Conservation (phyloP, 495 filamentous ascomycete species). For the Aspergillus nanangensis region DNA sequence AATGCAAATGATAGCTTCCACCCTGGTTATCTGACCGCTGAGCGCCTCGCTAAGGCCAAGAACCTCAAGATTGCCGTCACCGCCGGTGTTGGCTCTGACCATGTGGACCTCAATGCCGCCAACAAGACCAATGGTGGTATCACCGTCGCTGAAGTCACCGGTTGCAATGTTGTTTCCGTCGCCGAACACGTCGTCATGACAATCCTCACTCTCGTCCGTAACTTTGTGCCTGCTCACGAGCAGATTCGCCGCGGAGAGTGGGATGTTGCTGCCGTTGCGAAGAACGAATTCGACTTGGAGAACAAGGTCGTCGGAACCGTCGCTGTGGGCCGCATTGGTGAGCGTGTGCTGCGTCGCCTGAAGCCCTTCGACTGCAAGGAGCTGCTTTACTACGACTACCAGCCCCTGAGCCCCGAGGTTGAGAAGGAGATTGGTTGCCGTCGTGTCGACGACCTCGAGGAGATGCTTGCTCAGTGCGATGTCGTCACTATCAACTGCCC, state of each 20-base stretch:
- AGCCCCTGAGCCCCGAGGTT: conserved; percentile 78
- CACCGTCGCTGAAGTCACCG: conserved; percentile 95
- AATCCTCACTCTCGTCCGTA: conserved; percentile 91
- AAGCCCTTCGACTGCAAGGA: conserved; percentile 99
- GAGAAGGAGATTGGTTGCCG: conserved; percentile 97
- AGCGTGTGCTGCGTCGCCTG: conserved; percentile 92
- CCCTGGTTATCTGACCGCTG: conserved; percentile 94
- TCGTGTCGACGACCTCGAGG: conserved; percentile 81
- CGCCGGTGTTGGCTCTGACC: conserved; percentile 96
- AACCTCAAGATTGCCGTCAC: conserved; percentile 97
- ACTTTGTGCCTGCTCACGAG: conserved; percentile 98
- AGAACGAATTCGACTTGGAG: conserved; percentile 97
- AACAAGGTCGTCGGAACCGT: conserved; percentile 97
- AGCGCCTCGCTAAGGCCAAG: conserved; percentile 96
- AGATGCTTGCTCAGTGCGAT: conserved; percentile 93
- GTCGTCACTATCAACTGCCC: conserved; percentile 99
- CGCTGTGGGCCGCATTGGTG: conserved; percentile 94
- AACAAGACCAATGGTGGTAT: conserved; percentile 98
- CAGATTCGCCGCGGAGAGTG: conserved; percentile 83
- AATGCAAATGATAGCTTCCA: conserved; percentile 70
- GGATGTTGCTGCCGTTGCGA: conserved; percentile 93
- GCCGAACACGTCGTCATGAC: conserved; percentile 98
- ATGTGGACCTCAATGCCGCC: conserved; percentile 93
- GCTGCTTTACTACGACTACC: conserved; percentile 98
- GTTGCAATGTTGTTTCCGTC: conserved; percentile 86